phyloP scores from a whole-genome alignment of 192 early-diverging fungal species.

The Backusella tuberculispora region DNA sequence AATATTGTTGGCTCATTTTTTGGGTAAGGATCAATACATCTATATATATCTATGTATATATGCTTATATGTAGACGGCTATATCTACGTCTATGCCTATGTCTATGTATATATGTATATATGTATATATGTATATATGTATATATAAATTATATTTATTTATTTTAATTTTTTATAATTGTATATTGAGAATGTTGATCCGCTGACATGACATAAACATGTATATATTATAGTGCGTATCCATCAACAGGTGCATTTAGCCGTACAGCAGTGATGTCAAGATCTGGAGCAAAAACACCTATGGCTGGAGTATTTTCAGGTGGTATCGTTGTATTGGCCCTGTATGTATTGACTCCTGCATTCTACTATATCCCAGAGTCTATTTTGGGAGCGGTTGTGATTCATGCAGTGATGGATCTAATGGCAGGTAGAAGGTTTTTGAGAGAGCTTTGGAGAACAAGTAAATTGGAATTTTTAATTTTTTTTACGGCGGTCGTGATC shows the following conservation, averaged over 20 bases:
- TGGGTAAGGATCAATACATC: constrained; percentile 43
- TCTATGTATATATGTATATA: too few species aligned
- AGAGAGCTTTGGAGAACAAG: constrained; percentile 59
- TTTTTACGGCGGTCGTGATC: constrained; percentile 53
- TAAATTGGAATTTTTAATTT: constrained; percentile 56
- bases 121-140: too few species aligned
- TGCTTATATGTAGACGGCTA: too few species aligned
- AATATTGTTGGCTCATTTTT: constrained; percentile 88
- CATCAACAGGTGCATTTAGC: constrained; percentile 92
- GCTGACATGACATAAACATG: neutral
- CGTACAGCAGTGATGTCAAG: constrained; percentile 85
- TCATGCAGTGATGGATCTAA: constrained; percentile 70
- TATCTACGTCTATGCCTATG: too few species aligned
- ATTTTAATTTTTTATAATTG: constrained; percentile 5
- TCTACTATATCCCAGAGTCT: constrained; percentile 82
- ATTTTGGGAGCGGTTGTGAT: constrained; percentile 82
- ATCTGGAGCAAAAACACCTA: constrained; percentile 79
- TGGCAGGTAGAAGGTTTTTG: constrained; percentile 60
- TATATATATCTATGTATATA: neutral
- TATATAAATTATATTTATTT: too few species aligned
- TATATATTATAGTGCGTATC: constrained; percentile 64
- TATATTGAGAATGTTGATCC: neutral
- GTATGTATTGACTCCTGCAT: constrained; percentile 77
- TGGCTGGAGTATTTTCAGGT: constrained; percentile 77
- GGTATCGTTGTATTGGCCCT: constrained; percentile 76